phyloP scores from a whole-genome alignment of 1,139 yeast species.

The Wickerhamiella pararugosa region DNA sequence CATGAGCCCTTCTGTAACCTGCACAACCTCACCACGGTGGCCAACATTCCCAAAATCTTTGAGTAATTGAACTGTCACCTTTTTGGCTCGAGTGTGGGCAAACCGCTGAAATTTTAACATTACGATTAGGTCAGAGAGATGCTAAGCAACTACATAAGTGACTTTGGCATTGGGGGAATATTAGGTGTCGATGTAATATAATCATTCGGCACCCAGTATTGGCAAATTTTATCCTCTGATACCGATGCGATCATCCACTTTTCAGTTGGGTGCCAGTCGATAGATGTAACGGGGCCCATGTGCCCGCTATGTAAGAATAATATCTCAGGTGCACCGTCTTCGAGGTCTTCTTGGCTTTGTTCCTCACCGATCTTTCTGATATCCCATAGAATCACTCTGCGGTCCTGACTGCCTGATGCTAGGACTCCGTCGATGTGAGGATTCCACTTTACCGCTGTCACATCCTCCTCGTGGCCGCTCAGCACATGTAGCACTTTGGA shows the following conservation, averaged over 20 bases:
- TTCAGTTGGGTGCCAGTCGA: slow-evolving; percentile 73
- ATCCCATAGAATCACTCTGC: slow-evolving; percentile 63
- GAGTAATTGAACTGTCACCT: slow-evolving; percentile 56
- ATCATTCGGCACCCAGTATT: slow-evolving; percentile 40
- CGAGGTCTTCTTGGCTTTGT: slow-evolving; percentile 28
- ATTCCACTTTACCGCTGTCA: slow-evolving; percentile 70
- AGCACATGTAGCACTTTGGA: slow-evolving; percentile 22
- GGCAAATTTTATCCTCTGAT: slow-evolving; percentile 77
- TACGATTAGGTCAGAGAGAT: background rate
- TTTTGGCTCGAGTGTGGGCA: slow-evolving; percentile 24
- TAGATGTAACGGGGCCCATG: slow-evolving; percentile 71
- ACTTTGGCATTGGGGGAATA: slow-evolving; percentile 11
- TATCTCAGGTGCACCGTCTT: slow-evolving; percentile 33
- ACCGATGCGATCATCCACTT: slow-evolving; percentile 71
- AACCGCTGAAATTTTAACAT: slow-evolving; percentile 7
- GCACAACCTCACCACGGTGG: slow-evolving; percentile 52
- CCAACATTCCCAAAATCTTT: slow-evolving; percentile 48
- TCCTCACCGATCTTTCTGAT: slow-evolving; percentile 31
- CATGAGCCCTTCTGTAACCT: slow-evolving; percentile 75
- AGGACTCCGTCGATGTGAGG: slow-evolving; percentile 45
- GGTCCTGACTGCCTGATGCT: slow-evolving; percentile 64
- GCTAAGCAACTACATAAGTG: background rate
- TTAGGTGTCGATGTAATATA: slow-evolving; percentile 6
- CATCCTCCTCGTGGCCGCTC: slow-evolving; percentile 42
- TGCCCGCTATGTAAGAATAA: slow-evolving; percentile 70